Evolutionary conservation across 1,284 basidiomycete genomes (phyloP).

Genomic region (Rhodotorula sp.): DNA sequence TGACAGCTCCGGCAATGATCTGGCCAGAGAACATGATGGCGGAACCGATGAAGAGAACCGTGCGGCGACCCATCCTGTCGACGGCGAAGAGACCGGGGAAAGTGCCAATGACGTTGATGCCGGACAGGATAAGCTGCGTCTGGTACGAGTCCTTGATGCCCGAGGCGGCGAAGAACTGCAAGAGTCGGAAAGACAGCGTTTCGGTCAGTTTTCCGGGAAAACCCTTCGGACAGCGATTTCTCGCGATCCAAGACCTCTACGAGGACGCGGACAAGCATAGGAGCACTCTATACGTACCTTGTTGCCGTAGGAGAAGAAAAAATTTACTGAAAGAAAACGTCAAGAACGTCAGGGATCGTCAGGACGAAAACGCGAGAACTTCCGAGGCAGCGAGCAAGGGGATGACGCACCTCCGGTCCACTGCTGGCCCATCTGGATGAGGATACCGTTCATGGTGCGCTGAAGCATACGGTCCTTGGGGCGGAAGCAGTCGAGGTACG

Average conservation of each 20-base stretch:
- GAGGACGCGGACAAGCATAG: too few relatives aligned
- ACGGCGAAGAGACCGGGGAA: slow-evolving; percentile 45
- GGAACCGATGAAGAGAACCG: slow-evolving; percentile 54
- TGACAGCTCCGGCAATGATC: slow-evolving; percentile 52
- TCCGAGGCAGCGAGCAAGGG: too few relatives aligned
- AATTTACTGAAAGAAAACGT: not conserved
- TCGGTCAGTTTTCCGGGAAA: slow-evolving; percentile 10
- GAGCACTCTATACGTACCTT: slow-evolving; percentile 7
- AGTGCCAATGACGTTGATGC: slow-evolving; percentile 37
- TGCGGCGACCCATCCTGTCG: slow-evolving; percentile 53
- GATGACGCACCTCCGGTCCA: slow-evolving; percentile 47
- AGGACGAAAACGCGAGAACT: not conserved
- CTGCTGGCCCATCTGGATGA: slow-evolving; percentile 51
- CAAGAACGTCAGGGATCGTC: not conserved
- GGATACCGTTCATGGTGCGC: slow-evolving; percentile 46
- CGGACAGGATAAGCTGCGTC: slow-evolving; percentile 53
- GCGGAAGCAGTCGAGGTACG: slow-evolving; percentile 51
- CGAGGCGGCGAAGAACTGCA: slow-evolving; percentile 48
- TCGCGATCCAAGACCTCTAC: not conserved
- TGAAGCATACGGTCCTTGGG: slow-evolving; percentile 51
- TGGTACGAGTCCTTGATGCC: slow-evolving; percentile 51
- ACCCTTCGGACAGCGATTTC: not conserved
- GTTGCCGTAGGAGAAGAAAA: slow-evolving; percentile 22
- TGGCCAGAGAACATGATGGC: slow-evolving; percentile 51
- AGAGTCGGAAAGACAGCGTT: slow-evolving; percentile 13